Percentiles rank a stretch among this genome's conserved stretches.
Evolutionary conservation across 495 filamentous ascomycete genomes (phyloP).

Genomic region (Neurospora sp.): DNA sequence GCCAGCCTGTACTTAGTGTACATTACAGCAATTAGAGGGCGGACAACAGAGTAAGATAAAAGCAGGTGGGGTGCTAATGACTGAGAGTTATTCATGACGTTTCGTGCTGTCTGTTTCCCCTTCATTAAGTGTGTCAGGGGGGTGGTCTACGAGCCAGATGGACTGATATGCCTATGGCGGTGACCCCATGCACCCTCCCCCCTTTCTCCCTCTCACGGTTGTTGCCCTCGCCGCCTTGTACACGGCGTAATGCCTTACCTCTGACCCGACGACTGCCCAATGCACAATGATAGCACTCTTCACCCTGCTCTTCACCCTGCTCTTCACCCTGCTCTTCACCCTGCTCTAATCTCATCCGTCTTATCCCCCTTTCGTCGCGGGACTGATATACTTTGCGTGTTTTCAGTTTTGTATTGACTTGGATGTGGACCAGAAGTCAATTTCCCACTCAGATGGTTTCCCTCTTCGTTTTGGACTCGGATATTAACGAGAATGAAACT

Average conservation of each 20-base stretch:
- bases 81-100: not conserved
- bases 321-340: not conserved
- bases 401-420: no score
- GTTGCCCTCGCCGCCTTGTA: no score
- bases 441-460: not conserved
- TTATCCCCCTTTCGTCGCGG: no score
- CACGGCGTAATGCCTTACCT: no score
- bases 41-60: not conserved
- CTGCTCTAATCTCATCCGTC: no score
- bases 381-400: no score
- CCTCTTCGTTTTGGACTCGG: not conserved
- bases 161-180: not conserved
- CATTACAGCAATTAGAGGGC: not conserved
- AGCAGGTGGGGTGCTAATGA: not conserved
- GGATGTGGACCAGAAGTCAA: no score
- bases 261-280: no score
- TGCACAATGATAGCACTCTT: not conserved
- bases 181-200: not conserved
- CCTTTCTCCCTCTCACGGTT: not conserved
- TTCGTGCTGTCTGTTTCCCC: no score
- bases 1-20: not conserved
- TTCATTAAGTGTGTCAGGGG: not conserved
- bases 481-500: not conserved
- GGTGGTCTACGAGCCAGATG: not conserved
- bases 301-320: not conserved